Percentiles rank a stretch among this genome's conserved stretches.
These are phyloP conservation scores for Geotrichum australiense DNA, from an alignment of 1,139 yeast species.

Conservation along the genomic window DNA sequence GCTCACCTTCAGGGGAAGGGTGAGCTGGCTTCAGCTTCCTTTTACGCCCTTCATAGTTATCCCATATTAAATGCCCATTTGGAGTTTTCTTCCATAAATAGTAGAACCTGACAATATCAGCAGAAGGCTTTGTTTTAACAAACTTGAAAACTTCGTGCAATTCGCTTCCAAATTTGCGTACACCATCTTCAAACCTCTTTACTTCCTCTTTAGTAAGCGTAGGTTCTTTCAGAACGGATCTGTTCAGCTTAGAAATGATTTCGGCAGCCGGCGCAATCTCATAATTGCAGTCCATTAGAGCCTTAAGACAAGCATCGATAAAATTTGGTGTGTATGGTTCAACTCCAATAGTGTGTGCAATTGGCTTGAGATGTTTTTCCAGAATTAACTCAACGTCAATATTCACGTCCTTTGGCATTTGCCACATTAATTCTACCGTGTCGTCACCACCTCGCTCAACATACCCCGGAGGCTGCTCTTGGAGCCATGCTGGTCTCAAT, in stretches of 20 bases:
- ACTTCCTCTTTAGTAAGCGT: slow-evolving; percentile 60
- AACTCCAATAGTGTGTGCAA: slow-evolving; percentile 49
- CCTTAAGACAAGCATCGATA: slow-evolving; percentile 59
- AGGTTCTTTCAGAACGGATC: slow-evolving; percentile 65
- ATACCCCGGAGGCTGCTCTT: slow-evolving; percentile 71
- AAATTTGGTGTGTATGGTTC: slow-evolving; percentile 57
- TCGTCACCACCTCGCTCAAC: slow-evolving; percentile 79
- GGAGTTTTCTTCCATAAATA: slow-evolving; percentile 87
- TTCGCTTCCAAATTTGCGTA: slow-evolving; percentile 69
- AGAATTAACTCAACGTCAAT: slow-evolving; percentile 37
- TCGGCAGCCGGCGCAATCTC: slow-evolving; percentile 28
- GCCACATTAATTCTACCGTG: slow-evolving; percentile 69
- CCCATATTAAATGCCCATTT: slow-evolving; percentile 75
- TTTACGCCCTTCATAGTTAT: slow-evolving; percentile 65
- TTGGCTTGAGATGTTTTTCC: slow-evolving; percentile 43
- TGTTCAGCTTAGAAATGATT: slow-evolving; percentile 38
- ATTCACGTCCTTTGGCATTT: slow-evolving; percentile 31
- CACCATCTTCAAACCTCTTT: slow-evolving; percentile 66
- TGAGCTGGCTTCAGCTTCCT: slow-evolving; percentile 41
- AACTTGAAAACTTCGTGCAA: slow-evolving; percentile 62
- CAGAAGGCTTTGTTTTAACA: slow-evolving; percentile 61
- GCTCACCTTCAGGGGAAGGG: slow-evolving; percentile 21
- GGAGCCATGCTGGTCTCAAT: slow-evolving; percentile 68
- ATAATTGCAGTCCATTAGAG: slow-evolving; percentile 47
- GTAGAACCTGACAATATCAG: slow-evolving; percentile 78